Conservation (phyloP, 1,284 basidiomycete genomes). For the Leucoagaricus sp. region DNA sequence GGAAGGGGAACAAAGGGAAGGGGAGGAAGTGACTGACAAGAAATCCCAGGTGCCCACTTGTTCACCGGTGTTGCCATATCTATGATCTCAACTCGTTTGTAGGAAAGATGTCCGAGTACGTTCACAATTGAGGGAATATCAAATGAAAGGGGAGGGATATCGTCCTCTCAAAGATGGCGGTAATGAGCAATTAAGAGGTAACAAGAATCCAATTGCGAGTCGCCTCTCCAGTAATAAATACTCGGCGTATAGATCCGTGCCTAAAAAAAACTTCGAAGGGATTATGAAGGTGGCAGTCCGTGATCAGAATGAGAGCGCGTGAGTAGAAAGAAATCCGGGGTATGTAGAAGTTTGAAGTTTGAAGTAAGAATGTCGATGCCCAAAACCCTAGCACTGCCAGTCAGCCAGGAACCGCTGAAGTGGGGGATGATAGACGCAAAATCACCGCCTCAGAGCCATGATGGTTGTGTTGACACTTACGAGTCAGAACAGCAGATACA, state of each 20-base stretch:
- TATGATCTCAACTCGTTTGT: neutral
- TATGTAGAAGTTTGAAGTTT: neutral
- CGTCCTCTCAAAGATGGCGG: no score
- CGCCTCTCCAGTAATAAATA: neutral
- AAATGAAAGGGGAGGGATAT: no score
- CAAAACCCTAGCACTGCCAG: conserved; percentile 2
- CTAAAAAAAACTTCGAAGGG: no score
- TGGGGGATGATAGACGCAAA: neutral
- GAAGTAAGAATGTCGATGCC: no score
- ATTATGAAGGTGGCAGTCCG: no score
- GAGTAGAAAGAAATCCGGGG: no score
- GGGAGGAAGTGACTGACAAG: conserved; percentile 24
- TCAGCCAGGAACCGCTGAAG: neutral
- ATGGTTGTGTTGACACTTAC: neutral
- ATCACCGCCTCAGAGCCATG: neutral
- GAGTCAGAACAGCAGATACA: neutral
- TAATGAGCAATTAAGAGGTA: neutral
- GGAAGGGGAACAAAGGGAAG: neutral
- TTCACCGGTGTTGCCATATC: conserved; percentile 25
- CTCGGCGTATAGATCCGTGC: neutral
- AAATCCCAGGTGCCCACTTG: conserved; percentile 34
- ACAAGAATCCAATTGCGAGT: neutral
- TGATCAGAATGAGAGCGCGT: no score
- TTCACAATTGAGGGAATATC: no score
- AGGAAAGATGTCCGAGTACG: no score